Conservation (phyloP, 2,329 filamentous ascomycete species). For the Xylaria sp. region DNA sequence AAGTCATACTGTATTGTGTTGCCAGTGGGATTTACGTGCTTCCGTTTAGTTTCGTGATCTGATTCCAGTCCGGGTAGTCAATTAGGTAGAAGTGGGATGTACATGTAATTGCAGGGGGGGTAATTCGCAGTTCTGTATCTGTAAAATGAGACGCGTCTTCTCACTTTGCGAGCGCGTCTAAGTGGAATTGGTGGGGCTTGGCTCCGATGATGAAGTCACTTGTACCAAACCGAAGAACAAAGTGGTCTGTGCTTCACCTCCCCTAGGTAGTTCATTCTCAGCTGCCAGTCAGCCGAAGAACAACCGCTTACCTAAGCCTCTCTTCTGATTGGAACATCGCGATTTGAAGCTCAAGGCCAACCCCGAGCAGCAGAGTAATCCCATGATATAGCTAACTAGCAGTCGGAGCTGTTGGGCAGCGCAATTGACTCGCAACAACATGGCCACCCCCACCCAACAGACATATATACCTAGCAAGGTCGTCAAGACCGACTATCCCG, state of each 20-base stretch:
- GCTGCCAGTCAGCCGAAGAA: constrained; percentile 31
- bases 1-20: constrained; percentile 44
- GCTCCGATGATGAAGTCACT: too few relatives aligned
- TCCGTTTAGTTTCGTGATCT: neutral
- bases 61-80: neutral
- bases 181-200: constrained; percentile 30
- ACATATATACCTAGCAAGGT: constrained; percentile 79
- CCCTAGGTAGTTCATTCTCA: neutral
- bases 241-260: neutral
- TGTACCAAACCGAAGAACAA: neutral
- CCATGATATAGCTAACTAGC: constrained; percentile 4
- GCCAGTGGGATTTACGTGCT: neutral
- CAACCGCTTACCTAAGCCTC: constrained; percentile 48
- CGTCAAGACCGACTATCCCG: constrained; percentile 85
- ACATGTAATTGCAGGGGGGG: neutral
- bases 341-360: constrained; percentile 44
- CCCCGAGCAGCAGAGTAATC: constrained; percentile 32
- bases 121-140: neutral
- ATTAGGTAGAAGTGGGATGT: neutral
- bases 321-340: constrained; percentile 34
- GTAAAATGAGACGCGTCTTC: constrained; percentile 23
- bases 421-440: constrained; percentile 50
- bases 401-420: constrained; percentile 43
- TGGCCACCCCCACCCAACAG: constrained; percentile 55
- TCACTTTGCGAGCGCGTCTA: constrained; percentile 23